These are phyloP conservation scores for Thraustochytrium striatum DNA, from an alignment of 352 stramenopile genomes.

Conservation along the genomic window DNA sequence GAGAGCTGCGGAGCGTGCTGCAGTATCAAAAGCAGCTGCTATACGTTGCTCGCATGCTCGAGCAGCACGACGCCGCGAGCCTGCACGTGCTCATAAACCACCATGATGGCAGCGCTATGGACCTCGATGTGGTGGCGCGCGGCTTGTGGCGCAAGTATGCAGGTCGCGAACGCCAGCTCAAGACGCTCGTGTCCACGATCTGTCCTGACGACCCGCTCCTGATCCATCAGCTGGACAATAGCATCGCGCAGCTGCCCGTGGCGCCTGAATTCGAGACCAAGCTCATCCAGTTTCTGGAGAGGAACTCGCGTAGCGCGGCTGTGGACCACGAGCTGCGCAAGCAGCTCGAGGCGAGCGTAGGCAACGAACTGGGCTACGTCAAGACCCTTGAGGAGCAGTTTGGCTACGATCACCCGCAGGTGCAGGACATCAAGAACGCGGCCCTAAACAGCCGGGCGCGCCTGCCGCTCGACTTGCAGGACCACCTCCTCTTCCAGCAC, in stretches of 20 bases:
- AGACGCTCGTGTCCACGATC: not conserved
- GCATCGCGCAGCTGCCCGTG: not conserved
- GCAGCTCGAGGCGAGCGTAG: not conserved
- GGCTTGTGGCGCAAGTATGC: constrained; percentile 14
- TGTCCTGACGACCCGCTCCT: not conserved
- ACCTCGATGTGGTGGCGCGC: not conserved
- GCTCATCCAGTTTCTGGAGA: constrained; percentile 8
- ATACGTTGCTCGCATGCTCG: not conserved
- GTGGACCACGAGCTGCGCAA: not conserved
- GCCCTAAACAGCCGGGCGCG: not conserved
- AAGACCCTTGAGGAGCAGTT: constrained; percentile 15
- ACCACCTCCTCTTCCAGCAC: not conserved
- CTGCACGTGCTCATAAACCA: not conserved
- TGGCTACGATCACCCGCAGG: constrained; percentile 29
- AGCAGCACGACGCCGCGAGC: not conserved
- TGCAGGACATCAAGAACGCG: constrained; percentile 20
- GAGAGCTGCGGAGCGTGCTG: not conserved
- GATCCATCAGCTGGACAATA: not conserved
- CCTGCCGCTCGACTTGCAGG: constrained; percentile 20
- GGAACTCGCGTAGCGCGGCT: no score
- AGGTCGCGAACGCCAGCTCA: constrained; percentile 17
- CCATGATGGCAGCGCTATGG: not conserved
- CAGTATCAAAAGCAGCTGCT: not conserved
- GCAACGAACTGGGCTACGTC: not conserved
- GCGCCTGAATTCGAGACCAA: constrained; percentile 1